These are phyloP conservation scores for Durio zibethinus DNA, from an alignment of 345 rosid genomes.

Conservation along the genomic window DNA sequence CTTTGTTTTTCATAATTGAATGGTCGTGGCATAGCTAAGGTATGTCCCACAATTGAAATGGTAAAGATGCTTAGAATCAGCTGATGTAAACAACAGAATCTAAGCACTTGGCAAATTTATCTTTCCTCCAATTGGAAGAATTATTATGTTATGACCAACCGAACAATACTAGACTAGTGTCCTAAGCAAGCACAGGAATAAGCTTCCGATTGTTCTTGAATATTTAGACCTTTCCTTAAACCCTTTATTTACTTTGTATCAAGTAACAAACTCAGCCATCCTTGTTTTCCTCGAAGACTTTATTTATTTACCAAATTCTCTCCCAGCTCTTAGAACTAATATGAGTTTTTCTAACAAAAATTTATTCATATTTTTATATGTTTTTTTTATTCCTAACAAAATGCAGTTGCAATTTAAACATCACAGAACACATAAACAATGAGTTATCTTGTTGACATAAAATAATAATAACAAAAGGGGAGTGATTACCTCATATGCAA, in stretches of 20 bases:
- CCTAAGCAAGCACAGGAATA: background rate
- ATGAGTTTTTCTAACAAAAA: background rate
- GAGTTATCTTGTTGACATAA: background rate
- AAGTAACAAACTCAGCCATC: background rate
- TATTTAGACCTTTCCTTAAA: background rate
- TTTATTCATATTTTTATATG: background rate
- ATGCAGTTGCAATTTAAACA: background rate
- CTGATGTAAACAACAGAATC: background rate
- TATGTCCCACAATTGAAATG: background rate
- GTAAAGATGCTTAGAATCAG: background rate
- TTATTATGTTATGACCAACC: background rate
- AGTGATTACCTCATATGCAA: slow-evolving; percentile 69
- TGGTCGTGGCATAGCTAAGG: background rate
- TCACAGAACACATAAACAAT: background rate
- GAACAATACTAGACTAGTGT: background rate
- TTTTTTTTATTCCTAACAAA: background rate
- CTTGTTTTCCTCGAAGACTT: background rate
- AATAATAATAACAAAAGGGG: slow-evolving; percentile 2
- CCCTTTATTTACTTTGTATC: background rate
- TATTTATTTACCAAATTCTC: background rate
- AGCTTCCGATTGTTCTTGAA: background rate
- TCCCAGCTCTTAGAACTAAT: background rate
- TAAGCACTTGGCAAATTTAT: background rate
- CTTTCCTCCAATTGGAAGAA: background rate
- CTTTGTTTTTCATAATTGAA: background rate